These are phyloP conservation scores for Fusarium devonianum DNA, from an alignment of 2,329 filamentous ascomycete genomes.

Conservation along the genomic window DNA sequence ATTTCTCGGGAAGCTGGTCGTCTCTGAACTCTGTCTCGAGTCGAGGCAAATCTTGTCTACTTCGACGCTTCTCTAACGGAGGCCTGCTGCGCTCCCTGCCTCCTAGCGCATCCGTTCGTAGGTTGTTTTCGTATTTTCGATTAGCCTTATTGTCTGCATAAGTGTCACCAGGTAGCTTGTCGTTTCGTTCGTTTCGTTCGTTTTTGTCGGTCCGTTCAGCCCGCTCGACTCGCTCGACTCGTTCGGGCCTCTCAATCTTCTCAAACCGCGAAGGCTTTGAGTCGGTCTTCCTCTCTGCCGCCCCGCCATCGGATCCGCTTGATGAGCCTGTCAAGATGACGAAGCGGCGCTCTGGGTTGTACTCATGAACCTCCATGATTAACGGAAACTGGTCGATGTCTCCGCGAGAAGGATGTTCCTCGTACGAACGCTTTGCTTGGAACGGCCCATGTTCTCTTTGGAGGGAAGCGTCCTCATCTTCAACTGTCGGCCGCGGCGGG, in stretches of 20 bases:
- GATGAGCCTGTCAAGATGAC: constrained; percentile 59
- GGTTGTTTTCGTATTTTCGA: constrained; percentile 26
- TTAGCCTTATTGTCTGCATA: constrained; percentile 18
- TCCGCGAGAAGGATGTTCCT: constrained; percentile 68
- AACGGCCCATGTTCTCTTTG: constrained; percentile 63
- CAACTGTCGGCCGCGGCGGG: constrained; percentile 71
- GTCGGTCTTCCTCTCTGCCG: constrained; percentile 36
- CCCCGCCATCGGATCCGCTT: constrained; percentile 37
- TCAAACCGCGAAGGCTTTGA: constrained; percentile 21
- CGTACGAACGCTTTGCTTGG: constrained; percentile 46
- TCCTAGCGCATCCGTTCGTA: constrained; percentile 25
- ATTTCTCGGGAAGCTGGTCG: constrained; percentile 41
- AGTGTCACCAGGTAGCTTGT: constrained; percentile 15
- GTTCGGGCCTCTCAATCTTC: constrained; percentile 13
- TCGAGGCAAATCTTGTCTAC: constrained; percentile 52
- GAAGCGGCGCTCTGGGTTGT: constrained; percentile 70
- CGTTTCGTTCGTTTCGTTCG: constrained; percentile 19
- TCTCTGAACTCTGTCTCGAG: constrained; percentile 52
- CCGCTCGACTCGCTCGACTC: not conserved
- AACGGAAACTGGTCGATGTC: constrained; percentile 73
- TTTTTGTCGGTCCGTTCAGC: not conserved
- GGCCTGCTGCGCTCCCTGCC: constrained; percentile 35
- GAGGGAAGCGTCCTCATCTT: constrained; percentile 71
- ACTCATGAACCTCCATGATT: constrained; percentile 67
- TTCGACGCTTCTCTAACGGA: constrained; percentile 42